Base-by-base conservation (phyloP, 768 basidiomycete species). In the Lactarius tabidus region DNA sequence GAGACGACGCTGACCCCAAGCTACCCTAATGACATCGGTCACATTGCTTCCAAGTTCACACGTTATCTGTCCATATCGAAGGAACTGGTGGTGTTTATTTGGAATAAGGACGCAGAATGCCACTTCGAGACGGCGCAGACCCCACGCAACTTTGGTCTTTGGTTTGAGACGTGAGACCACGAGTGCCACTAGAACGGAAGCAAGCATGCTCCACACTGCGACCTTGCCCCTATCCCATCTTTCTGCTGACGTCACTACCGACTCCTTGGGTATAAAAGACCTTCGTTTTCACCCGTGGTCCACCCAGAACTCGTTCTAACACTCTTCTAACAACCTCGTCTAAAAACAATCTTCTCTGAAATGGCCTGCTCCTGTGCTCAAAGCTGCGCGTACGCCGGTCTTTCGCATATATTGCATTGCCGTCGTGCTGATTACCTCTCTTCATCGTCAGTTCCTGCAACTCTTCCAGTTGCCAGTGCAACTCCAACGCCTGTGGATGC, bases 351-450 rank as follows among this genome's bases (percentile, higher is more conserved):
- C 58, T n/a, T 14, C 43, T 14, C 26, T 10, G 57, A 62, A 31
- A 66, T 66, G 65, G 60, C 60, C 31, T 66, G 65, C 60, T 23
- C 23, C 26, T 66, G 65, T 23, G 28, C 26, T 48, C 20, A 53
- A 29, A 15, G 58, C 35, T 60, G 63, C 66, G 10, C 59, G 66
- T 65, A 45, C 18, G n/a, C n/a, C n/a, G 65, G 10, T 6, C 31
- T 35, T 51, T 65, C 23, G 20, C 10, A 10, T 38, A 31, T 20
- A 5, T 39, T n/a, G 31, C 48, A 2, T 48, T 23, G 20, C 38
- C 15, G 7, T 45, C 43, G 2, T 36, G 26, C 57, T 59, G 48
- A 68, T n/a, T 23, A 15, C 14, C 4, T 17, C 53, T 8, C n/a
- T 57, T 26, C 31, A 6, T 15, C 20, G 7, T n/a, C 43, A 68